Evolutionary conservation across 768 basidiomycete genomes (phyloP), one percentile per base, ranked within the genome.

Genomic region (Pisolithus sp.): DNA sequence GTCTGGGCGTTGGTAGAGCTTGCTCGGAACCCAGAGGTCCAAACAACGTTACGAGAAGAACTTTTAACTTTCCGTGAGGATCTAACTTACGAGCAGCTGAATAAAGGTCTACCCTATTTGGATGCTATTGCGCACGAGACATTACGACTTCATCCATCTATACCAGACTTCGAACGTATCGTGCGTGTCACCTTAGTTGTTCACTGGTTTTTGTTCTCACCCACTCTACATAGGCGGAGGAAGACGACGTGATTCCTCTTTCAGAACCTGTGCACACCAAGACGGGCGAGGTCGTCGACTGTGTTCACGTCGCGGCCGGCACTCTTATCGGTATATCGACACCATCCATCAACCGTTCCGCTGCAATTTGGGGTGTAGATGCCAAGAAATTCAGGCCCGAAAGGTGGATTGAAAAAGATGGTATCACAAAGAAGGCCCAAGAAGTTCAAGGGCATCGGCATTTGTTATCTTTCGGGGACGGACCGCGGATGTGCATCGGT

Each of bases 181-280:
- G 59, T 62, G 52, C 20, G 61, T 59, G 8, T 4, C 18, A 18
- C 40, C 2, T 18, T 7, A 10, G 40, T 8, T 20, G 40, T 41
- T 23, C 40, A 23, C 18, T 34, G 34, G 34, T 34, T 4, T 46
- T n/a, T 20, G 9, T 15, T 34, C 26, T 21, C 24, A 20, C 21
- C 18, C 4, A 18, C 17, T 4, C 38, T 24, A 36, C 20, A 8
- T 51, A 81, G 73, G 75, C 78, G 0, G 59, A 66, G 1, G 64
- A 73, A 51, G 83, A 86, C 58, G 79, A 83, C 51, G 62, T 81
- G 2, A 72, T 88, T 10, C 84, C 83, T 0, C 70, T 86, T n/a
- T 71, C 69, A 10, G 58, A 61, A 3, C 81, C 81, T 3, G 58
- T 84, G 18, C 63, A 57, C 13, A 76, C 76, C 0, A 55, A 63